These are phyloP conservation scores for Candida sp. DNA, from an alignment of 1,139 yeast genomes.

Conservation along the genomic window DNA sequence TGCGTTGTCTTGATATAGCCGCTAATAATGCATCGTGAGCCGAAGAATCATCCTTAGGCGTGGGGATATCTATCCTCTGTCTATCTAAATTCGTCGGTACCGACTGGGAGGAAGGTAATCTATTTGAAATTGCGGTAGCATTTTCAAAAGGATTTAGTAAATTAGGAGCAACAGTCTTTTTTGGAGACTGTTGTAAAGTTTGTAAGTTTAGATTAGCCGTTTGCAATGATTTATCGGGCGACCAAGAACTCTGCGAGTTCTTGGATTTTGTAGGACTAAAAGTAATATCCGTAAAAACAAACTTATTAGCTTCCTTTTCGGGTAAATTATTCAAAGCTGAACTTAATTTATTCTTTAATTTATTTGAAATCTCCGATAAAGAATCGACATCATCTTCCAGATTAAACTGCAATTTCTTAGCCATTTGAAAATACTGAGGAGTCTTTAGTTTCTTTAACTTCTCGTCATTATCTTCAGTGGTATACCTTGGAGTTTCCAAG, in stretches of 20 bases:
- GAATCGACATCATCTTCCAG: conserved; percentile 18
- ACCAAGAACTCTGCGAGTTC: conserved; percentile 12
- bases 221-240: conserved; percentile 18
- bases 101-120: conserved; percentile 2
- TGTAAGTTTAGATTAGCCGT: conserved; percentile 36
- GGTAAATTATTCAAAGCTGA: conserved; percentile 39
- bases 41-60: conserved; percentile 38
- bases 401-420: conserved; percentile 27
- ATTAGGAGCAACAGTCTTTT: conserved; percentile 6
- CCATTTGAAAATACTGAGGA: conserved; percentile 42
- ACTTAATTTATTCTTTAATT: conserved; percentile 34
- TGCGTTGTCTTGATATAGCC: conserved; percentile 29
- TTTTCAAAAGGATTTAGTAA: conserved; percentile 1
- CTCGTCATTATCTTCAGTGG: conserved; percentile 16
- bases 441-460: conserved; percentile 32
- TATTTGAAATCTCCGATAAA: conserved; percentile 36
- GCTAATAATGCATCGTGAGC: conserved; percentile 45
- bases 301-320: conserved; percentile 15
- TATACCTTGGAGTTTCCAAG: conserved; percentile 38
- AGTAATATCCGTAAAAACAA: conserved; percentile 31
- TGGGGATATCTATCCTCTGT: conserved; percentile 15
- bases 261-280: conserved; percentile 30
- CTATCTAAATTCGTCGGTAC: background rate
- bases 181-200: conserved; percentile 35
- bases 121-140: background rate